Base-by-base conservation (phyloP, 164 flowering plant genomes). In the Cinnamomum chago region DNA sequence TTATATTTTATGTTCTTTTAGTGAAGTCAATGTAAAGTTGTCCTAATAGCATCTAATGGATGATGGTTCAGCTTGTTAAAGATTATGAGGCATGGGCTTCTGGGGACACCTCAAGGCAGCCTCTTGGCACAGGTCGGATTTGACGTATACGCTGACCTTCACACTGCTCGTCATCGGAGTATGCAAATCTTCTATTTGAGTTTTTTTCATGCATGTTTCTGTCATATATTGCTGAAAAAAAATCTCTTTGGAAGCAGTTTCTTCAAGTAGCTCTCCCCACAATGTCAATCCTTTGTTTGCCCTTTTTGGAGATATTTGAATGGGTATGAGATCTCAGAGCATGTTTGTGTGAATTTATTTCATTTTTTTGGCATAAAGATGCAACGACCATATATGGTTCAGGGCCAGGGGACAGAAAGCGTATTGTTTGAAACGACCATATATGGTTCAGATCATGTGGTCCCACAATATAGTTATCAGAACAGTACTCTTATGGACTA, bases 51-150 rank as follows among this genome's bases (percentile, higher is more conserved):
- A 68, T 50, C 9, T 50, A 20, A 20, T 72, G 28, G 60, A 14
- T 50, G 72, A 52, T 73, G 73, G 18, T 80, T 76, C 89, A 92
- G 98, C 89, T 94, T 35, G 93, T 86, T 47, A 94, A 88, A 84
- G 98, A 94, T 76, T 94, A 94, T 74, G 81, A 88, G 78, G 95
- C 95, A 64, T 92, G 98, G 97, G 95, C 95, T 74, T 85, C 92
- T 50, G 94, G 95, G 47, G 93, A 94, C 80, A 77, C 82, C 52
- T 88, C 97, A n/a, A 88, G 95, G 85, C 94, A 92, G 78, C 88
- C 97, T 70, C 94, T 94, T 60, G 97, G 95, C 75, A 90, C 91
- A 0, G 98, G 95, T 50, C 73, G 89, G 78, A 89, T 93, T 71
- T 93, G 83, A 90, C 62, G 18, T 18, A 15, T 3, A 12, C 22